Evolutionary conservation across 2,329 filamentous ascomycete genomes (phyloP).

Genomic region (Aspergillus quadricinctus): DNA sequence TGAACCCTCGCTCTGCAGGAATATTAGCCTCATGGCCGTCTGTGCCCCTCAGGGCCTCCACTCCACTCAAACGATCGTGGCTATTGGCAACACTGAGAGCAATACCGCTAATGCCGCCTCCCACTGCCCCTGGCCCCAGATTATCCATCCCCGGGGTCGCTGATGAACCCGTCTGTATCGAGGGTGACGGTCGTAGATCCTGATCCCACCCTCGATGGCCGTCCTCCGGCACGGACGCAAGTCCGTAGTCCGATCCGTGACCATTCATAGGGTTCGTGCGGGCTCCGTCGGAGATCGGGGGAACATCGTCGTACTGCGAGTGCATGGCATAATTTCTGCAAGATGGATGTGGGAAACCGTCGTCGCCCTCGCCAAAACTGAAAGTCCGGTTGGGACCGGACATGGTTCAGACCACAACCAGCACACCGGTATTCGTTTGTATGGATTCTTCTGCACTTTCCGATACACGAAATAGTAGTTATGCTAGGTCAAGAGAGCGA

Average conservation of each 20-base stretch:
- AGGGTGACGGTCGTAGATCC: slow-evolving; percentile 23
- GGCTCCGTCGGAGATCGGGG: slow-evolving; percentile 4
- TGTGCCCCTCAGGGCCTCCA: slow-evolving; percentile 55
- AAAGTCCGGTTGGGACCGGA: slow-evolving; percentile 18
- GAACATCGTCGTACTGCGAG: slow-evolving; percentile 10
- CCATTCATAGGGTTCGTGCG: background rate
- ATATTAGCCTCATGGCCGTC: slow-evolving; percentile 21
- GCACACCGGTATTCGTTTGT: background rate
- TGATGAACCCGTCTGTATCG: slow-evolving; percentile 33
- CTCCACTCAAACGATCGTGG: slow-evolving; percentile 60
- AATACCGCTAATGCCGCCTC: slow-evolving; percentile 64
- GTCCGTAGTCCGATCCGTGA: slow-evolving; percentile 3
- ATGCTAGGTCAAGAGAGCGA: background rate
- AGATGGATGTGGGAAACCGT: slow-evolving; percentile 2
- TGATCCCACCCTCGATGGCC: slow-evolving; percentile 8
- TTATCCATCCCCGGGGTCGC: slow-evolving; percentile 64
- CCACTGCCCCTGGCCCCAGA: slow-evolving; percentile 56
- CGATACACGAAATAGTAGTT: background rate
- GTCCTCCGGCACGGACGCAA: slow-evolving; percentile 12
- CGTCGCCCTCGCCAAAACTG: slow-evolving; percentile 19
- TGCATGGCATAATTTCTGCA: background rate
- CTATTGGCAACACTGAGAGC: slow-evolving; percentile 63
- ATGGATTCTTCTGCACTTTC: background rate
- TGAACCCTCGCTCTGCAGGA: slow-evolving; percentile 32
- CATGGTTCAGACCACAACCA: slow-evolving; percentile 7